Evolutionary conservation across 306 rosid species (phyloP), one percentile per base, ranked within the genome.

Genomic region (Erythrophleum fordii): DNA sequence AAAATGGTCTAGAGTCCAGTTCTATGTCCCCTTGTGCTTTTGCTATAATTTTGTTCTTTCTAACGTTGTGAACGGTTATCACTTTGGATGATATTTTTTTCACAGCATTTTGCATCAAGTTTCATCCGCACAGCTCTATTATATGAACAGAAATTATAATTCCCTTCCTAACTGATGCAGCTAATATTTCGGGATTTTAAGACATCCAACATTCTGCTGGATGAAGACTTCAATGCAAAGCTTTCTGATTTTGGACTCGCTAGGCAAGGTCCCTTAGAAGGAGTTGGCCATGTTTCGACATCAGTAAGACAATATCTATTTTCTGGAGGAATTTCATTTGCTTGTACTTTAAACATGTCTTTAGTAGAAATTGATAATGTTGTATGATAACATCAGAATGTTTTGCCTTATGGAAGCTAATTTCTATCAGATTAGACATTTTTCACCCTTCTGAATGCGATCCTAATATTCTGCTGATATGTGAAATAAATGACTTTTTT

Each of bases 171-270:
- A 74, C 75, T 78, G 85, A 26, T 85, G 89, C 97, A 94, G 98
- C 91, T 94, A 67, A 94, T 94, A 81, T 94, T 94, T 72, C 97
- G 98, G 4, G 98, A 94, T 85, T 94, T 94, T 73, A 94, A 94
- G 85, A 87, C 95, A 0, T 92, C 98, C 52, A 94, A 94, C 78
- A 81, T 94, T 82, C 80, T 94, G 74, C 90, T 94, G 55, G 98
- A 94, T 34, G 97, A 86, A 83, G 97, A 91, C 45, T 94, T 89
- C 81, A 92, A 86, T 85, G 98, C 97, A 22, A 94, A 94, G 85
- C 98, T 94, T 84, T 94, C 98, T 11, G 98, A 94, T 87, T 94
- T 94, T 78, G 98, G 98, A 81, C 90, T 94, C 10, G 98, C 98
- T 18, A 88, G 97, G 81, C 98, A 91, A 84, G 98, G 97, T 77